Conservation (phyloP, 306 rosid genomes). For the Elaeagnus macrophylla region DNA sequence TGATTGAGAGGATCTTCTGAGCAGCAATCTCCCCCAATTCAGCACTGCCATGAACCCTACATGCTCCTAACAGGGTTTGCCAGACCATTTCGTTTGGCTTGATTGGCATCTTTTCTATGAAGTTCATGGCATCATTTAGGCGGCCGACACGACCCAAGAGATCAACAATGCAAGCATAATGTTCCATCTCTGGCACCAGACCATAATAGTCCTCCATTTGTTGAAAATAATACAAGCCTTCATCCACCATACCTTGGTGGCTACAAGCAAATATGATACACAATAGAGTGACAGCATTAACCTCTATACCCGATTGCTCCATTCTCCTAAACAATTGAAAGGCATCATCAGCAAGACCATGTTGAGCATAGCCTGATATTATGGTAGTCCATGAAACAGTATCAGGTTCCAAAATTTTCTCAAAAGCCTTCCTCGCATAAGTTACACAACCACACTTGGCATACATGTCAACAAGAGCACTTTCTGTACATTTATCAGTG, state of each 20-base stretch:
- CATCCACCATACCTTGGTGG: constrained; percentile 61
- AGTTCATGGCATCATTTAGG: constrained; percentile 44
- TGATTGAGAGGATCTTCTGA: constrained; percentile 43
- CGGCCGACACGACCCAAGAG: constrained; percentile 59
- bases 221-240: constrained; percentile 46
- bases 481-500: constrained; percentile 47
- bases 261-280: constrained; percentile 74
- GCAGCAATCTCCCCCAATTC: constrained; percentile 58
- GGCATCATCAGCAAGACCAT: constrained; percentile 55
- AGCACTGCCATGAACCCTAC: constrained; percentile 58
- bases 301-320: constrained; percentile 36
- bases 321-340: constrained; percentile 46
- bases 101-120: constrained; percentile 48
- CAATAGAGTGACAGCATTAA: constrained; percentile 48
- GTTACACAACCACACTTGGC: constrained; percentile 51
- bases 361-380: constrained; percentile 59
- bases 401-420: constrained; percentile 50
- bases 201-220: constrained; percentile 44
- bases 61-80: constrained; percentile 73
- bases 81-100: constrained; percentile 60
- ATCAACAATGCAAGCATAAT: constrained; percentile 65
- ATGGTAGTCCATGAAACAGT: constrained; percentile 67
- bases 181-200: constrained; percentile 56
- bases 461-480: constrained; percentile 66
- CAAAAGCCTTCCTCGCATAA: constrained; percentile 39